Base-by-base conservation (phyloP, 495 filamentous ascomycete genomes). In the Aspergillus bertholletiae region DNA sequence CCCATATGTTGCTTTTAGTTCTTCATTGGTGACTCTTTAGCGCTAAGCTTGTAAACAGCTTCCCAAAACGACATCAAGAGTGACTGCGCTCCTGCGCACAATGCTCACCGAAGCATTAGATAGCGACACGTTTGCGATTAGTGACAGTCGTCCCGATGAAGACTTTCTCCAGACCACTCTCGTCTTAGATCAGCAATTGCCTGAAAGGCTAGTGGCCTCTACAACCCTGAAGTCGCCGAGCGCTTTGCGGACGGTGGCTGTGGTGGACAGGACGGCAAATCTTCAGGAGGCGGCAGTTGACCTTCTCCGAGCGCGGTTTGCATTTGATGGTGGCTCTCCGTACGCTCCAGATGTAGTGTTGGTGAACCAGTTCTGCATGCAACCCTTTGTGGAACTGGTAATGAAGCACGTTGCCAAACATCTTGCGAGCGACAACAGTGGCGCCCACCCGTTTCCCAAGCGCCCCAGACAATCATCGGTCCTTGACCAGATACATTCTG, bases 281-380 rank as follows among this genome's bases (percentile, higher is more conserved):
- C 46, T 83, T 6, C 45, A 67, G 15, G 60, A 58, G 12, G 80
- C 81, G 2, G 80, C 79, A 7, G 46, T 68, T 49, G 64, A 68
- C 4, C 61, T 84, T 12, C 74, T 76, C 0, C 62, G 65, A 2
- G 77, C 81, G 20, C 65, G 80, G 11, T 80, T 81, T 51, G 69
- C 67, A 15, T 75, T 82, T 13, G 70, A 72, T 5, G 81, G 80
- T 2, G 65, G 62, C 2, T 80, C 78, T 0, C 67, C 77, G 0
- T 83, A 82, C 64, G 71, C 77, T 4, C 80, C 80, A 1, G 80
- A 82, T 59, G 18, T 79, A 3, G 79, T 83, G 1, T 56, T 83
- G 0, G 80, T 84, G 21, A 77, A 84, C 49, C 80, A 83, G 58
- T 83, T 76, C 54, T 70, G 67, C 5, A 79, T 79, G 69, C 71